Conservation (phyloP, 176 grass and related monocot species). For the Lolium rigidum region DNA sequence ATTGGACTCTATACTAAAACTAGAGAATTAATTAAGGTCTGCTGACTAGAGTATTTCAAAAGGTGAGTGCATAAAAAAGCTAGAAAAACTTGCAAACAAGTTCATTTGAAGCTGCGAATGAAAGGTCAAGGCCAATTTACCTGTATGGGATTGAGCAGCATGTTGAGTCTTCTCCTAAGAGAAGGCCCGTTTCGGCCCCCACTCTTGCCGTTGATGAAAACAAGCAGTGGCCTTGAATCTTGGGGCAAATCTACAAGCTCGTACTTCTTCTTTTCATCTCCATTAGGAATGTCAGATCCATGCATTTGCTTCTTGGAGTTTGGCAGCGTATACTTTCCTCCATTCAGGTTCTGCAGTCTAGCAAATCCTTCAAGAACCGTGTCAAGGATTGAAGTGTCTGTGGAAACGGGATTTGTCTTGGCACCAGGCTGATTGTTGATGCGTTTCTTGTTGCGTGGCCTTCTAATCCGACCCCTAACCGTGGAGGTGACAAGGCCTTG, state of each 20-base stretch:
- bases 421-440: constrained; percentile 45
- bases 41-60: not conserved
- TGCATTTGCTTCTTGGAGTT: constrained; percentile 51
- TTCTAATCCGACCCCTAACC: constrained; percentile 55
- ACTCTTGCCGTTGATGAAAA: constrained; percentile 97
- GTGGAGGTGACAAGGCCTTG: constrained; percentile 54
- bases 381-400: constrained; percentile 51
- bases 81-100: not conserved
- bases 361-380: constrained; percentile 57
- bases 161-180: constrained; percentile 89
- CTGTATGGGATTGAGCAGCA: constrained; percentile 89
- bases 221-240: constrained; percentile 81
- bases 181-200: constrained; percentile 75
- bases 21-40: not conserved
- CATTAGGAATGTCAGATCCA: constrained; percentile 35
- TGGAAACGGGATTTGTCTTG: constrained; percentile 37
- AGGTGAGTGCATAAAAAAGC: not conserved
- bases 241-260: constrained; percentile 69
- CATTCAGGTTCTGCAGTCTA: constrained; percentile 54
- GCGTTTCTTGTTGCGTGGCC: constrained; percentile 56
- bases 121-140: constrained; percentile 46
- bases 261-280: constrained; percentile 56
- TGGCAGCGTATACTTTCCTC: constrained; percentile 55
- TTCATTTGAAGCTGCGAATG: not conserved
- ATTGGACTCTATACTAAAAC: not conserved